phyloP scores from a whole-genome alignment of 345 rosid genomes.

The Bruguiera parviflora region DNA sequence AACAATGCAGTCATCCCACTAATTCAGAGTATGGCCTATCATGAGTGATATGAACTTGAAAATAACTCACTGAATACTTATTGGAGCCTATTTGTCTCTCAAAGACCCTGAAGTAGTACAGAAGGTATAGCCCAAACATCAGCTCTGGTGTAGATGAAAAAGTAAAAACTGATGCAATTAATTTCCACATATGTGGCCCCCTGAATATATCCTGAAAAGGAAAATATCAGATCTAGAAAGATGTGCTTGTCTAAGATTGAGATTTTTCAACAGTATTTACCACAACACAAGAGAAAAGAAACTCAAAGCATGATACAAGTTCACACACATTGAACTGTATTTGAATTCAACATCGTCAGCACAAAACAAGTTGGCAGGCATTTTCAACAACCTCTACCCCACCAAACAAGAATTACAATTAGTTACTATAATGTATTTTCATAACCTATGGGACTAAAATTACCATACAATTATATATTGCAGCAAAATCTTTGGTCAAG shows the following conservation, averaged over 20 bases:
- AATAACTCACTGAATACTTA: constrained; percentile 71
- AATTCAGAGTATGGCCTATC: neutral
- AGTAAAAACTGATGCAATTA: constrained; percentile 61
- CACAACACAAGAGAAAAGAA: no score
- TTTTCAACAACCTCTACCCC: neutral
- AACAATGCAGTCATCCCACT: neutral
- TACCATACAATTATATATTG: no score
- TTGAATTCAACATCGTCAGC: neutral
- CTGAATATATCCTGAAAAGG: constrained; percentile 65
- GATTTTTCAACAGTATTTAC: neutral
- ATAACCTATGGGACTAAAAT: neutral
- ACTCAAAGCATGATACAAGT: no score
- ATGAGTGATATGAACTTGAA: constrained; percentile 1
- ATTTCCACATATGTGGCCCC: constrained; percentile 66
- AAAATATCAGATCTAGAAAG: constrained; percentile 6
- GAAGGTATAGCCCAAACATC: constrained; percentile 82
- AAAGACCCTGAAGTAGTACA: constrained; percentile 95
- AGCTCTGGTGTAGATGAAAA: constrained; percentile 92
- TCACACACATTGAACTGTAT: neutral
- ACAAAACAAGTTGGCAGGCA: constrained; percentile 1
- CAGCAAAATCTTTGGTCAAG: no score
- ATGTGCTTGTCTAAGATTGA: neutral
- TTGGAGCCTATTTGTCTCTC: constrained; percentile 99
- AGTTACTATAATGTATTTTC: neutral
- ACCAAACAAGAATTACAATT: neutral